These are phyloP conservation scores for Picocystis salinarum DNA, from an alignment of 139 green algal genomes.

Conservation along the genomic window DNA sequence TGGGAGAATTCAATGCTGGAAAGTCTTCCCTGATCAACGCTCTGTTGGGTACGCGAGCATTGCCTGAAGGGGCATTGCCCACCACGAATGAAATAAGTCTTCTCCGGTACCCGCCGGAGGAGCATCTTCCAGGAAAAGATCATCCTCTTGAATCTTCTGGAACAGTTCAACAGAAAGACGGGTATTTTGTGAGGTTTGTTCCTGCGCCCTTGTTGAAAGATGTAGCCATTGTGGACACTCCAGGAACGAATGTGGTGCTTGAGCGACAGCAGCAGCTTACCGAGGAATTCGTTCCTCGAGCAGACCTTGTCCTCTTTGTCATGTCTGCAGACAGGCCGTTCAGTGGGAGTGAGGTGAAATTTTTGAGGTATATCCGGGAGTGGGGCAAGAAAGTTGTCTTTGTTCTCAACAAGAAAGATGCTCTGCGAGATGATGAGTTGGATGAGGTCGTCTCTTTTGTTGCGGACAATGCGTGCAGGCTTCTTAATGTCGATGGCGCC, in stretches of 20 bases:
- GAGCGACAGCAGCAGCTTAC: constrained; percentile 92
- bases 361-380: constrained; percentile 33
- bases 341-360: constrained; percentile 70
- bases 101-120: constrained; percentile 46
- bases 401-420: constrained; percentile 90
- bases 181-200: constrained; percentile 43
- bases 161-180: constrained; percentile 42
- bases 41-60: constrained; percentile 6
- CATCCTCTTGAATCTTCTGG: neutral
- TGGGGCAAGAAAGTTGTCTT: constrained; percentile 98
- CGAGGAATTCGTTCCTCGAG: constrained; percentile 91
- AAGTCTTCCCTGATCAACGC: constrained; percentile 13
- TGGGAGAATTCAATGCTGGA: constrained; percentile 85
- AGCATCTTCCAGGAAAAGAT: neutral
- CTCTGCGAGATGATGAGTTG: constrained; percentile 47
- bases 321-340: constrained; percentile 74
- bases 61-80: constrained; percentile 81
- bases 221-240: constrained; percentile 91
- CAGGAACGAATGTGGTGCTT: constrained; percentile 93
- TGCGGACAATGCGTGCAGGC: constrained; percentile 32
- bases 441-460: constrained; percentile 53
- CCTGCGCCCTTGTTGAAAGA: constrained; percentile 12
- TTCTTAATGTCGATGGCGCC: constrained; percentile 35
- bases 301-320: constrained; percentile 94
- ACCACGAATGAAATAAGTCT: constrained; percentile 97